phyloP scores from a whole-genome alignment of 306 rosid species.

The Begonia loranthoides region DNA sequence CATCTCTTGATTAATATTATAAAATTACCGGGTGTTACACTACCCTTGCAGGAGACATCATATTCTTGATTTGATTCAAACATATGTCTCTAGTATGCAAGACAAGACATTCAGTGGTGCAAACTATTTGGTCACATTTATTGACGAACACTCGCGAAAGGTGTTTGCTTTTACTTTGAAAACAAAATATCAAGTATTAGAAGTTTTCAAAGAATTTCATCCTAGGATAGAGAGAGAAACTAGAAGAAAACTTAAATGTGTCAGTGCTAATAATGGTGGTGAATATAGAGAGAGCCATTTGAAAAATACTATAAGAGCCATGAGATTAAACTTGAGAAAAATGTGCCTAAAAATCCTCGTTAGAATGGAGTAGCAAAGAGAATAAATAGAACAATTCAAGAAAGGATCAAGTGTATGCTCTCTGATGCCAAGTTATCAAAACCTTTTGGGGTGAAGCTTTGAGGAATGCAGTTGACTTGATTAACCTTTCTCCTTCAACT shows the following conservation, averaged over 20 bases:
- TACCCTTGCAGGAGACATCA: too few species aligned
- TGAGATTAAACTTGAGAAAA: neutral
- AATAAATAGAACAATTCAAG: neutral
- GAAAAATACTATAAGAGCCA: neutral
- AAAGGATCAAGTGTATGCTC: neutral
- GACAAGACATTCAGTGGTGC: too few species aligned
- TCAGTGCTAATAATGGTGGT: neutral
- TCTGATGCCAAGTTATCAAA: neutral
- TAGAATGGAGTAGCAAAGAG: neutral
- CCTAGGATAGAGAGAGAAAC: neutral
- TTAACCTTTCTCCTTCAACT: neutral
- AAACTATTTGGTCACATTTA: neutral
- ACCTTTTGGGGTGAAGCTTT: neutral
- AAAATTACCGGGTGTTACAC: too few species aligned
- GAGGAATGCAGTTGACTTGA: neutral
- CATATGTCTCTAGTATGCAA: too few species aligned
- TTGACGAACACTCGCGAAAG: slow-evolving; percentile 5
- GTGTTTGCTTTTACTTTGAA: neutral
- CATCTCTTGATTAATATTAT: too few species aligned
- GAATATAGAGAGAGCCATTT: neutral
- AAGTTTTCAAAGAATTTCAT: slow-evolving; percentile 2
- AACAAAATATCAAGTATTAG: neutral
- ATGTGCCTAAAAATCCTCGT: neutral
- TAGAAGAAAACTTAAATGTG: neutral
- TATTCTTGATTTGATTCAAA: too few species aligned